Conservation (phyloP, 805 yeast genomes). For the Maudiozyma bulderi region DNA sequence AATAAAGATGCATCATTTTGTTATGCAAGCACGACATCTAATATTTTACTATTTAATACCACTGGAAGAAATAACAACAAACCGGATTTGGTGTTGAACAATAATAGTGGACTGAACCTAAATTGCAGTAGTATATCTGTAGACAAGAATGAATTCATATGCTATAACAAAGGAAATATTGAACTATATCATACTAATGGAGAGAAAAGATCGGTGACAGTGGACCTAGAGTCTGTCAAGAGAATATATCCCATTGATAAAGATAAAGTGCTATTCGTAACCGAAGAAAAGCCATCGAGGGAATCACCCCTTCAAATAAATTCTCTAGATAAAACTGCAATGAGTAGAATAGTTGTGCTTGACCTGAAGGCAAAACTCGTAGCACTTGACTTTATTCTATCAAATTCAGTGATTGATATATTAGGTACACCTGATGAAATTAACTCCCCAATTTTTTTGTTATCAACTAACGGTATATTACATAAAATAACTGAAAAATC, state of each 20-base stretch:
- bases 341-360: slow-evolving; percentile 53
- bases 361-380: slow-evolving; percentile 64
- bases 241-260: slow-evolving; percentile 36
- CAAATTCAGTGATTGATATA: slow-evolving; percentile 51
- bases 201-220: slow-evolving; percentile 35
- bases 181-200: slow-evolving; percentile 51
- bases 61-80: slow-evolving; percentile 69
- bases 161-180: slow-evolving; percentile 37
- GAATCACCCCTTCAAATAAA: slow-evolving; percentile 28
- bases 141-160: slow-evolving; percentile 43
- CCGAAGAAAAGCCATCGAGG: slow-evolving; percentile 35
- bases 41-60: slow-evolving; percentile 61
- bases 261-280: slow-evolving; percentile 50
- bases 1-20: slow-evolving; percentile 40
- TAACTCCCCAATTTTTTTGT: slow-evolving; percentile 45
- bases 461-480: slow-evolving; percentile 69
- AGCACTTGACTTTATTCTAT: slow-evolving; percentile 58
- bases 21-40: slow-evolving; percentile 68
- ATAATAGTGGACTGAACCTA: slow-evolving; percentile 36
- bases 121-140: slow-evolving; percentile 33
- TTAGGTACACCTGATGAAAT: slow-evolving; percentile 30
- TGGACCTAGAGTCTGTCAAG: slow-evolving; percentile 45
- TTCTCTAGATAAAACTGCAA: slow-evolving; percentile 21
- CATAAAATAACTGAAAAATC: slow-evolving; percentile 60
- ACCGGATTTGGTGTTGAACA: slow-evolving; percentile 41